Evolutionary conservation across 345 rosid genomes (phyloP), one percentile per base, ranked within the genome.

Genomic region (Eucalyptus albens): DNA sequence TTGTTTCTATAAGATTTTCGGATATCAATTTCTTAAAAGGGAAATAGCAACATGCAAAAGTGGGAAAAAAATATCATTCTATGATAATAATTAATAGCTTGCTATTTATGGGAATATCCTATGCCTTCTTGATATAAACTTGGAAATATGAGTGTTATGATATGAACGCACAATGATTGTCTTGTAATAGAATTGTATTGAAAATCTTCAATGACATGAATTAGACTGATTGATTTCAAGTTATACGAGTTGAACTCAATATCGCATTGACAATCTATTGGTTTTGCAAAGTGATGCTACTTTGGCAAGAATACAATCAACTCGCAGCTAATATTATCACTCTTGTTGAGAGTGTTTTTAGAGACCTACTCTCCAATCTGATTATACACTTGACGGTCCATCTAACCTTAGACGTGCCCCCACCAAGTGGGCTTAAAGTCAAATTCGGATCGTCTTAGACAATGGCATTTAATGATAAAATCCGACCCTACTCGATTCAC

Each of bases 1-100:
- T 21, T 11, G 27, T 10, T 77, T 24, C 47, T 0, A 2, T 37
- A 11, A 72, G 8, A 72, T 6, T 9, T 19, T 3, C 1, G 8
- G 27, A 77, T 11, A 37, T 77, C 27, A 77, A 6, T 77, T 77
- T 21, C 83, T 77, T 40, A 37, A 77, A 77, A 21, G 47, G 83
- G 40, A 11, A 72, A 40, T 37, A 77, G 9, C 6, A 19, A 37
- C 9, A 40, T 42, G 47, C 83, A 19, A 37, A 19, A 11, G 83
- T 19, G 15, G 5, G 3, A 72, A 69, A 17, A 72, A 62, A 27
- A 69, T 33, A 33, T 33, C 5, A 2, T 72, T 72, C 2, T 67
- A 16, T 67, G 80, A 16, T 67, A 53, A 16, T 31, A 17, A 69
- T 33, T 17, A 69, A 31, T 69, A 2, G 6, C 26, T 2, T 19